Evolutionary conservation across 768 basidiomycete species (phyloP).

Genomic region (Lactarius quietus): DNA sequence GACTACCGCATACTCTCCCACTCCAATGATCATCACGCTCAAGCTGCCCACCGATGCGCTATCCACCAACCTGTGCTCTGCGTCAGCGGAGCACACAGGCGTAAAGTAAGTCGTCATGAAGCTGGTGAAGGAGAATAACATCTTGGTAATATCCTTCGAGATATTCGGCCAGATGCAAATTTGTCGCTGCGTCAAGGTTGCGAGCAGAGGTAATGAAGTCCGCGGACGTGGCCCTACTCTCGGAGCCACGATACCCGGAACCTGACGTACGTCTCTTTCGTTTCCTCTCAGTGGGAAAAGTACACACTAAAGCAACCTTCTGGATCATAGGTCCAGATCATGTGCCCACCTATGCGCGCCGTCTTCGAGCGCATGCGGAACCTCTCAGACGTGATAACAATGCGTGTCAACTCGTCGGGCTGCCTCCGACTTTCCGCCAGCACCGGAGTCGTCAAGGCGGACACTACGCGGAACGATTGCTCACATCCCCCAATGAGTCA

Average conservation of each 20-base stretch:
- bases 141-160: conserved; percentile 73
- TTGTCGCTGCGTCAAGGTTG: conserved; percentile 60
- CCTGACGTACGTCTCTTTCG: conserved; percentile 58
- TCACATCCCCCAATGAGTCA: conserved; percentile 56
- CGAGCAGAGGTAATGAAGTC: conserved; percentile 80
- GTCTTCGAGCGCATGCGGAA: conserved; percentile 71
- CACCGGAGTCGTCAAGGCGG: conserved; percentile 71
- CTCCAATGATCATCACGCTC: conserved; percentile 77
- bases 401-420: conserved; percentile 67
- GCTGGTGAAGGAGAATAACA: conserved; percentile 81
- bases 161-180: conserved; percentile 62
- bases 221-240: conserved; percentile 63
- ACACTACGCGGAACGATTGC: conserved; percentile 77
- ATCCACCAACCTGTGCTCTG: conserved; percentile 65
- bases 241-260: conserved; percentile 81
- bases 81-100: conserved; percentile 26
- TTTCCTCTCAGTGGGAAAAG: background rate
- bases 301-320: background rate
- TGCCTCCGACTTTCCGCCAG: conserved; percentile 51
- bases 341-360: conserved; percentile 75
- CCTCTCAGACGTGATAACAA: conserved; percentile 63
- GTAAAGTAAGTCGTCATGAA: conserved; percentile 73
- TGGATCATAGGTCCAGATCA: conserved; percentile 59
- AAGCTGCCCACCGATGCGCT: conserved; percentile 69
- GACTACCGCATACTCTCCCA: conserved; percentile 87